Evolutionary conservation across 371 early-diverging fungal species (phyloP).

Genomic region (Mortierella sp.): DNA sequence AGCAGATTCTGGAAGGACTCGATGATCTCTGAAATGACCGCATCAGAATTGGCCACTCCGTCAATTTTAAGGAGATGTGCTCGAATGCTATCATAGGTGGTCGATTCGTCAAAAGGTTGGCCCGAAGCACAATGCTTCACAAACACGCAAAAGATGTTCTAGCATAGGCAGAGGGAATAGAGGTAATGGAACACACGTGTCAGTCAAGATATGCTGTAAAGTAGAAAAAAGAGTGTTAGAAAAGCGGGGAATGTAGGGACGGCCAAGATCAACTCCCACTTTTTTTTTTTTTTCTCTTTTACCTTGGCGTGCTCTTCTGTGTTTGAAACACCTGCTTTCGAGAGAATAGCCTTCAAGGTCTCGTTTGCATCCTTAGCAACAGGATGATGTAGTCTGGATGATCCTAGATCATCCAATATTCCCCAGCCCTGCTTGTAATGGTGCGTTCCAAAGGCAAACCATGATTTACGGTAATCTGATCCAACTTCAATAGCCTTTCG

Average conservation of each 20-base stretch:
- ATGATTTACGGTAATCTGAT: conserved; percentile 57
- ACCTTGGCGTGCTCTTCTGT: conserved; percentile 41
- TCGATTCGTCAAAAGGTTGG: conserved; percentile 39
- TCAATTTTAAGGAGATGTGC: conserved; percentile 28
- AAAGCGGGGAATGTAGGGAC: too few species aligned
- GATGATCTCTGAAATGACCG: conserved; percentile 14
- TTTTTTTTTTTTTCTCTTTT: too few species aligned
- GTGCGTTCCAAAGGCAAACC: conserved; percentile 73
- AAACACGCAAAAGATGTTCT: conserved; percentile 49
- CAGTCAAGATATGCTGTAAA: background rate
- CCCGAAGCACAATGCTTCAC: conserved; percentile 51
- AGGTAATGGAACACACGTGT: too few species aligned
- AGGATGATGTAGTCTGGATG: conserved; percentile 45
- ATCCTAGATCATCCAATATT: conserved; percentile 64
- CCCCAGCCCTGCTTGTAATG: conserved; percentile 72
- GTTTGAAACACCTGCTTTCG: conserved; percentile 14
- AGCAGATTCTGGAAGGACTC: conserved; percentile 27
- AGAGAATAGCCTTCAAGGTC: conserved; percentile 18
- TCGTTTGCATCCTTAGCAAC: conserved; percentile 42
- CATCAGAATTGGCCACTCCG: conserved; percentile 11
- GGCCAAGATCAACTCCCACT: background rate
- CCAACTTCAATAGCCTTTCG: conserved; percentile 48
- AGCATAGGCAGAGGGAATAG: background rate
- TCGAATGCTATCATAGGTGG: conserved; percentile 39
- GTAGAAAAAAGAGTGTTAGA: background rate